Base-by-base conservation (phyloP, 2,329 filamentous ascomycete species). In the Fusarium xyrophilum region DNA sequence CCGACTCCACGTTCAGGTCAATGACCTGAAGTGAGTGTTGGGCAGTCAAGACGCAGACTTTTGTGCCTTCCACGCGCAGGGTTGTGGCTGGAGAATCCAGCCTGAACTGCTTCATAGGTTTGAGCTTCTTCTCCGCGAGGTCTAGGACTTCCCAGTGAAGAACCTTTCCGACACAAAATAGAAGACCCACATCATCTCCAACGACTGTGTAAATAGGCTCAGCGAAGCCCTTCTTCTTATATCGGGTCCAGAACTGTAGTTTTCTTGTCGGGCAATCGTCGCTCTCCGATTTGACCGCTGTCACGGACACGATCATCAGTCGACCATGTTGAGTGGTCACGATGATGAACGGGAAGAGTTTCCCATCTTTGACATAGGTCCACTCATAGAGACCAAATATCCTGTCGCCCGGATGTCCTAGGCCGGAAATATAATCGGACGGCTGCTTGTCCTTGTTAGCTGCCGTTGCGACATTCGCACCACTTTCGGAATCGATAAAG, bases 341-440 rank as follows among this genome's bases (percentile, higher is more conserved):
- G 17, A 92, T 82, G 33, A 93, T 81, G 73, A 88, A 90, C 3
- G 85, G 82, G 76, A 89, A 91, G 0, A 78, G 82, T 57, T 84
- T 86, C n/a, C 81, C 82, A 38, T 86, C 82, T 57, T 86, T 85
- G 33, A 81, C 78, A 65, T 86, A 88, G 8, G 82, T 76, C 91
- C 91, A 93, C 64, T 92, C 88, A 3, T 84, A 76, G 11, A 93
- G 76, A 2, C 86, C 83, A 43, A 86, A 82, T 3, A 93, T 85
- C 39, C 82, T 83, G 65, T 91, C 88, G 2, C 85, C 85, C 2
- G 77, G 67, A 44, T 85, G 82, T 3, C 86, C 86, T 19, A 93
- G 79, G 6, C 85, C 84, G 19, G 82, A 83, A 32, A 89, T 84
- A 59, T 84, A 86, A 2, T 83, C 78, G 1, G 82, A 76, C 1